Conservation (phyloP, 768 basidiomycete genomes). For the Termitomyces sp. region DNA sequence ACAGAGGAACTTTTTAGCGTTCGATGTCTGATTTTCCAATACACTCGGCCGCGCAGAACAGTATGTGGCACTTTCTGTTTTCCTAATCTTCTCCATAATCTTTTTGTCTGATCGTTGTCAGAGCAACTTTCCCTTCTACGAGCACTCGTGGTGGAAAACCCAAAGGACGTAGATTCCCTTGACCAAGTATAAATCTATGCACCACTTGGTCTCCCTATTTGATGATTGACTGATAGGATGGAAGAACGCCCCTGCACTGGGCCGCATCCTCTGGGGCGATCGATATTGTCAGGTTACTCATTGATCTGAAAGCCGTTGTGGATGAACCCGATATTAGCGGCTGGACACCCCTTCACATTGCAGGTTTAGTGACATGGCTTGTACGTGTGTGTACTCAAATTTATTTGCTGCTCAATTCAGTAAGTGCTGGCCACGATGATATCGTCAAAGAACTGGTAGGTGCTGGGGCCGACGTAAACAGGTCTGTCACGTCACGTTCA, state of each 20-base stretch:
- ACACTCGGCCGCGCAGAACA: slow-evolving; percentile 67
- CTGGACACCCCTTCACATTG: slow-evolving; percentile 80
- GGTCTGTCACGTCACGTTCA: slow-evolving; percentile 24
- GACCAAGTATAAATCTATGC: slow-evolving; percentile 46
- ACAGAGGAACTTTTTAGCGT: background rate
- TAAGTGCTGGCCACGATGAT: slow-evolving; percentile 75
- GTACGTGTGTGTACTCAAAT: slow-evolving; percentile 4
- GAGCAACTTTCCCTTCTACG: slow-evolving; percentile 72
- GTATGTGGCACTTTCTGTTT: slow-evolving; percentile 27
- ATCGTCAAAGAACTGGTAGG: slow-evolving; percentile 73
- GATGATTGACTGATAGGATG: slow-evolving; percentile 45
- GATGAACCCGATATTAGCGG: slow-evolving; percentile 60
- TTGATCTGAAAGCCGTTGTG: slow-evolving; percentile 67
- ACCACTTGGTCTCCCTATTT: background rate
- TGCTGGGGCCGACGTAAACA: slow-evolving; percentile 77
- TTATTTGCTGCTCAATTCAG: slow-evolving; percentile 33
- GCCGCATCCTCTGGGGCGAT: slow-evolving; percentile 69
- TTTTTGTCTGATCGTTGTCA: slow-evolving; percentile 18
- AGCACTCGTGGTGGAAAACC: slow-evolving; percentile 57
- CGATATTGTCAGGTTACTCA: slow-evolving; percentile 61
- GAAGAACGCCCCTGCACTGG: slow-evolving; percentile 82
- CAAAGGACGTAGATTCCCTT: slow-evolving; percentile 50
- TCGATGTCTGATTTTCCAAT: slow-evolving; percentile 32
- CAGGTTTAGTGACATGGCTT: slow-evolving; percentile 37
- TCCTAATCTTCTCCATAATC: background rate